These are phyloP conservation scores for Kodamaea kakaduensis DNA, from an alignment of 805 yeast genomes.

Conservation along the genomic window DNA sequence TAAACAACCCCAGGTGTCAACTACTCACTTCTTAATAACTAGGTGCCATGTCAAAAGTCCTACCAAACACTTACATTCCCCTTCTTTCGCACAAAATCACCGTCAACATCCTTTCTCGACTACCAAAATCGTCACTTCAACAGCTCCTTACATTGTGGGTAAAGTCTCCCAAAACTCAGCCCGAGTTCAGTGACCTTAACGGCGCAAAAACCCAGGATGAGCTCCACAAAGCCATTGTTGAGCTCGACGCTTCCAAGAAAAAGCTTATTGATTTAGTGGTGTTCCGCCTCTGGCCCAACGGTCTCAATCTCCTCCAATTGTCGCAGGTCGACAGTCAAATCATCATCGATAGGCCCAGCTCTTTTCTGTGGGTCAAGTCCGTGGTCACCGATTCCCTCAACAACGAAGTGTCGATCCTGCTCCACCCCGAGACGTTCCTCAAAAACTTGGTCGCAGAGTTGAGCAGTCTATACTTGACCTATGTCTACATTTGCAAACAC, in stretches of 20 bases:
- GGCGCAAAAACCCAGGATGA: constrained; percentile 17
- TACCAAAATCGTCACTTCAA: constrained; percentile 30
- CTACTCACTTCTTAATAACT: too few species aligned
- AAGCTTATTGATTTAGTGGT: constrained; percentile 43
- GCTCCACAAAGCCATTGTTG: constrained; percentile 18
- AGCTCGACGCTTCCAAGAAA: constrained; percentile 23
- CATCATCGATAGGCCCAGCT: constrained; percentile 54
- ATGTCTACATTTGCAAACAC: constrained; percentile 63
- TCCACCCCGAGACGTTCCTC: constrained; percentile 52
- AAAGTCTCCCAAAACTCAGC: constrained; percentile 23
- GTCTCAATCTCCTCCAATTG: constrained; percentile 59
- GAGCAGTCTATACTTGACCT: constrained; percentile 52
- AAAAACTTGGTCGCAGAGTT: constrained; percentile 45
- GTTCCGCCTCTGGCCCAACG: constrained; percentile 49
- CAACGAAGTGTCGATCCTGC: constrained; percentile 28
- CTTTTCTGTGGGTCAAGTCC: constrained; percentile 46
- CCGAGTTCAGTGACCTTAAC: constrained; percentile 11
- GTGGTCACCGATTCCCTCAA: constrained; percentile 37
- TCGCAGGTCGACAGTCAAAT: constrained; percentile 69
- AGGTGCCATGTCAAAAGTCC: constrained; percentile 22
- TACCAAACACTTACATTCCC: constrained; percentile 40
- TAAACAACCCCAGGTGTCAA: too few species aligned
- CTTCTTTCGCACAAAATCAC: constrained; percentile 21
- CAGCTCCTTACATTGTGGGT: constrained; percentile 36
- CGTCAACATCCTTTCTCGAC: constrained; percentile 20